Evolutionary conservation across 768 basidiomycete genomes (phyloP), one percentile per base, ranked within the genome.

Genomic region (Auricularia sp.): DNA sequence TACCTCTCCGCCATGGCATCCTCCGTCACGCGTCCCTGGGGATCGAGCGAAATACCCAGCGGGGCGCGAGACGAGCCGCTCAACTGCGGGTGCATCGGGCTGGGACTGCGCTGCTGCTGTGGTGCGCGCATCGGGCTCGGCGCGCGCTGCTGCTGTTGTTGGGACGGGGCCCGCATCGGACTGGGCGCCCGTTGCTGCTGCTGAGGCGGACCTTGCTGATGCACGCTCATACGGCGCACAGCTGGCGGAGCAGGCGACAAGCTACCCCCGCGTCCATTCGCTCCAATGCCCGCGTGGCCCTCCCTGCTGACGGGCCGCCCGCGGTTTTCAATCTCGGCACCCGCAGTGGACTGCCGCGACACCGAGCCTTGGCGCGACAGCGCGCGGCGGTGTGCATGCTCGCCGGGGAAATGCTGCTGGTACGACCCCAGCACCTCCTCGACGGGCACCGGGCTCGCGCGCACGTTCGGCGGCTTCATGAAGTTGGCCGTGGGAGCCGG

Each of bases 341-440:
- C 56, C 4, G 56, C 56, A 11, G 18, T 29, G 6, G 56, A 59
- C 56, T 23, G 21, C 56, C 56, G 56, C 1, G 23, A 33, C 8
- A 59, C 23, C 7, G 56, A 59, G 56, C 23, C 23, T 11, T 29
- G 18, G 23, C 56, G 56, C 10, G 62, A 64, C 47, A 66, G 64
- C 8, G 73, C 64, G 23, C 56, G 56, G 29, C 29, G 29, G 12
- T 59, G 56, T 18, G 47, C 47, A 35, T 59, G 56, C 72, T 97
- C 95, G 3, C 93, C 94, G 6, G 94, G 95, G 72, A 98, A 83
- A 1, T 87, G 84, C 70, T 93, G 92, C 34, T 87, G 83, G 71
- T 98, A 98, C 67, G 85, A 81, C 0, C 79, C 78, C 16, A 93
- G 74, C 7, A 93, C 86, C n/a, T 85, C 83, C 64, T 90, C 86